Evolutionary conservation across 208 protist genomes (phyloP), one percentile per base, ranked within the genome.

Genomic region (Acanthamoeba triangularis): DNA sequence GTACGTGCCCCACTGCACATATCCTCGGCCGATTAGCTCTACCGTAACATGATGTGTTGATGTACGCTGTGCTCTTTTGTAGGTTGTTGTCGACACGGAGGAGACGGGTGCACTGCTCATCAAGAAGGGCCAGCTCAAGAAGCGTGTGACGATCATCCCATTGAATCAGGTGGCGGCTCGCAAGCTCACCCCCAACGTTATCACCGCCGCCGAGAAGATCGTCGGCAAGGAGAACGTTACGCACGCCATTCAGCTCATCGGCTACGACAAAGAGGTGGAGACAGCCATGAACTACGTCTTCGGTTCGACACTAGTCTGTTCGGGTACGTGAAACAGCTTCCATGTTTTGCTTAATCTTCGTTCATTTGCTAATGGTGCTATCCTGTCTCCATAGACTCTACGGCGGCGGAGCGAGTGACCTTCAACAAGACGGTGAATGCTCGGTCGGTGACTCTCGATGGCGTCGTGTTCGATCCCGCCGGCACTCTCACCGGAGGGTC

Each of bases 61-160:
- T 63, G 52, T 59, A 10, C 37, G n/a, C 90, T 93, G n/a, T 8
- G 6, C 13, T 25, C 37, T 35, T 18, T 18, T 63, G 6, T 28
- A 97, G 56, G 96, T 97, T 13, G 96, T 98, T 3, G 95, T 98
- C 52, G 98, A 99, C 61, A 98, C 87, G 80, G 99, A 99, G 72
- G 85, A 97, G 28, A 99, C 98, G 11, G 99, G 98, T 25, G 98
- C 99, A 85, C 90, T 97, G 33, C 97, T 99, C 37, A 98, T 99
- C 25, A 63, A 96, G 74, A 97, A 98, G 35, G 98, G 98, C 90
- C 95, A 98, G 30, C 97, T 99, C 44, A 98, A 98, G 30, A 97
- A 98, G 76, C 97, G 99, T 52, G 99, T 99, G 0, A 99, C 99
- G 8, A 99, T 99, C 96, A 98, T 99, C 30, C 99, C 99, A n/a